These are phyloP conservation scores for Akebia trifoliata DNA, from an alignment of 164 flowering plant genomes.

Conservation along the genomic window DNA sequence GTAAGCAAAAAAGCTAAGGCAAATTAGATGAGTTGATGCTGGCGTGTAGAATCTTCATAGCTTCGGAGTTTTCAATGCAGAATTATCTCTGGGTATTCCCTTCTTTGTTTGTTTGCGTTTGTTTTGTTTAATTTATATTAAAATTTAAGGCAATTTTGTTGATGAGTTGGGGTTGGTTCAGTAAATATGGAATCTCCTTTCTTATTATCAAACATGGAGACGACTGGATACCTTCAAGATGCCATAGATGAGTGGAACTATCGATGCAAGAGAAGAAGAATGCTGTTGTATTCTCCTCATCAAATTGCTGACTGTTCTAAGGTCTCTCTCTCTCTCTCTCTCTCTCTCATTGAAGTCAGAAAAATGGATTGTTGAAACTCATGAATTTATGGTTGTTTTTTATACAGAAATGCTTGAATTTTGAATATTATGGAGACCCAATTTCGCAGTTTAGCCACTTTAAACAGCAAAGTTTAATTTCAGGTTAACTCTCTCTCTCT, in stretches of 20 bases:
- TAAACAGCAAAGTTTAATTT: too few species aligned
- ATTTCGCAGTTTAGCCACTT: too few species aligned
- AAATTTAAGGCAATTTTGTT: background rate
- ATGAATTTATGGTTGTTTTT: background rate
- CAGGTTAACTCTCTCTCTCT: too few species aligned
- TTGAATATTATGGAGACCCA: background rate
- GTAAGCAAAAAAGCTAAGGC: too few species aligned
- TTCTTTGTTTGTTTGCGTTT: background rate
- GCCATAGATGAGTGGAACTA: conserved; percentile 26
- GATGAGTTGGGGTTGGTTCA: background rate
- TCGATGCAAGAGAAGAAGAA: conserved; percentile 18
- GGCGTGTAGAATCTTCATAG: conserved; percentile 25
- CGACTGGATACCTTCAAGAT: conserved; percentile 35
- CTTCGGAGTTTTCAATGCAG: conserved; percentile 19
- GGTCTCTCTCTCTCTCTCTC: background rate
- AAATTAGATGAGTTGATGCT: too few species aligned
- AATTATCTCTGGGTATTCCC: conserved; percentile 10
- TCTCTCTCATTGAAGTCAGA: background rate
- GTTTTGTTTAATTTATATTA: background rate
- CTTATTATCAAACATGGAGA: background rate
- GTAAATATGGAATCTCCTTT: conserved; percentile 10
- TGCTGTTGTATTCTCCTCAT: conserved; percentile 7
- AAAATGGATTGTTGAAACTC: background rate
- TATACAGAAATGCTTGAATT: conserved; percentile 15
- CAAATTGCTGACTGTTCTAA: conserved; percentile 1